Evolutionary conservation across 345 rosid genomes (phyloP).

Genomic region (Salix udensis): DNA sequence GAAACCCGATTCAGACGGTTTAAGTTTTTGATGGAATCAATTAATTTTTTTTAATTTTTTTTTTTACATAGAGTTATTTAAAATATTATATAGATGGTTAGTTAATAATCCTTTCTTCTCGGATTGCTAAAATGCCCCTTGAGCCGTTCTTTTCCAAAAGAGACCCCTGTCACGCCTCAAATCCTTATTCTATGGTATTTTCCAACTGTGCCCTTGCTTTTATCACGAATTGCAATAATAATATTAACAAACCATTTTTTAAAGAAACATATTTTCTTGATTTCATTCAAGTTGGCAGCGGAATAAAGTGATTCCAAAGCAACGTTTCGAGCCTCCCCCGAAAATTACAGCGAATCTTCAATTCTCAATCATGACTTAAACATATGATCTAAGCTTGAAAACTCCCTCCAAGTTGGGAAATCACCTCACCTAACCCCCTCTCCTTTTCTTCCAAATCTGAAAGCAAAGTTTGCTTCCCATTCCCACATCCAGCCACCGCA

Average conservation of each 20-base stretch:
- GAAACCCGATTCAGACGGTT: constrained; percentile 35
- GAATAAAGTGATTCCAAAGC: neutral
- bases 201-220: no score
- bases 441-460: neutral
- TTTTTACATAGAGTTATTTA: neutral
- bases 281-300: neutral
- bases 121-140: neutral
- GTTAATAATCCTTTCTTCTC: neutral
- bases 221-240: neutral
- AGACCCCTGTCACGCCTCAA: neutral
- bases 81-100: neutral
- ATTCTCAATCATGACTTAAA: neutral
- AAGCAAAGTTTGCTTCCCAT: neutral
- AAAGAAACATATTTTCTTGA: neutral
- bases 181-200: neutral
- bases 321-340: neutral
- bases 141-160: neutral
- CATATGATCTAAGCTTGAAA: neutral
- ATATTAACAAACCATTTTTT: neutral
- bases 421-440: neutral
- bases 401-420: neutral
- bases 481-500: neutral
- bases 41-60: constrained; percentile 6
- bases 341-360: neutral
- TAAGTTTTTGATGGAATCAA: constrained; percentile 23